Evolutionary conservation across 139 green algal genomes (phyloP), one percentile per base, ranked within the genome.

Genomic region (Volvox reticuliferus): DNA sequence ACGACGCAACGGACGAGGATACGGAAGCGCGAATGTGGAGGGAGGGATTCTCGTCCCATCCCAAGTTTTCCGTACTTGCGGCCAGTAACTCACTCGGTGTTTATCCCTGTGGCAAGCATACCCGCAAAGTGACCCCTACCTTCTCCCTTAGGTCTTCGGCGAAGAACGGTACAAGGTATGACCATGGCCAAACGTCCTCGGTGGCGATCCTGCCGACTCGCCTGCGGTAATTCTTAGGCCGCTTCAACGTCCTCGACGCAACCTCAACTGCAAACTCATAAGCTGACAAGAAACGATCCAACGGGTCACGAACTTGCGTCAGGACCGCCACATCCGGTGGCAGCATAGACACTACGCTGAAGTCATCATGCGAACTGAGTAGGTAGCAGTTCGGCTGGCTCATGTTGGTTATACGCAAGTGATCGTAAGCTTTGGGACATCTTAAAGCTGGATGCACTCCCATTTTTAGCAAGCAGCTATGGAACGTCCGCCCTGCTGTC

Each of bases 111-210:
- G 44, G 44, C 44, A 55, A 9, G 44, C 44, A 55, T 55, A 55
- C 44, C 44, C 44, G 44, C 44, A 5, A 55, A 55, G 12, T 82
- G 33, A 62, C 0, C 18, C 78, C 6, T 33, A 82, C 81, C 88
- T 91, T 92, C 0, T 62, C 17, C 35, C 50, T 44, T 44, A 98
- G 95, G 76, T 98, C 94, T 2, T 91, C 81, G 22, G 94, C 89
- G 67, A 99, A 96, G 67, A 96, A 96, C 0, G 96, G 96, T 20
- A 98, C 91, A n/a, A 99, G 92, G 68, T 96, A 89, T 13, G 94
- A 96, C 98, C 98, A 99, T 16, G 98, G 98, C 98, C 98, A 99
- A 2, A 99, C 97, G 33, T 99, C 94, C 26, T 96, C 89, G 0
- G 97, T 99, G 28, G 92, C 94, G 33, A 96, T 93, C 75, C 93